Base-by-base conservation (phyloP, 1,284 basidiomycete species). In the Ustilago xerochloae region DNA sequence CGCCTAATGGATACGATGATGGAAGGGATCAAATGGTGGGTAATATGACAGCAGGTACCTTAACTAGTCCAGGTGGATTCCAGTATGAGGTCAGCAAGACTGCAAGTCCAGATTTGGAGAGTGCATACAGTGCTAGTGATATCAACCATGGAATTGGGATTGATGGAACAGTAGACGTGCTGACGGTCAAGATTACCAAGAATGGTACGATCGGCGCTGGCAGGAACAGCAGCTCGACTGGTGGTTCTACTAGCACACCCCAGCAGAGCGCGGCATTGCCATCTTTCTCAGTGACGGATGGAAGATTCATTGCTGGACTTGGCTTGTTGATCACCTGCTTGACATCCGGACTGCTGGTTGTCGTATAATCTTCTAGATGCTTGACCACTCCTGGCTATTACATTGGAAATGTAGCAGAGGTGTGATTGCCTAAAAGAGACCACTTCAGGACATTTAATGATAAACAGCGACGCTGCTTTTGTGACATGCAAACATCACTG, bases 121-220 rank as follows among this genome's bases (percentile, higher is more conserved):
- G 47, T 18, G 63, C 67, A 2, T 28, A 78, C 18, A 36, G 48
- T 18, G 50, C 69, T 1, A 72, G 55, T 38, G 64, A 78, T 52
- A 75, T 84, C 68, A 84, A 84, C 58, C 81, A 84, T 63, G 63
- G 59, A 16, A 83, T 84, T 33, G 60, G 60, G 24, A 70, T 74
- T 15, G 81, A 84, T 38, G 80, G 78, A 24, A 52, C 54, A 1
- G 81, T 83, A 13, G 52, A 66, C 4, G 62, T 84, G 20, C 56
- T 84, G 29, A 81, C 78, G 15, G 75, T 84, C 53, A 66, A 43
- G 9, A 55, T 81, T 38, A 77, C 66, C 38, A 77, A 79, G 59
- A 75, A 68, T 12, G 78, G 78, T 22, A 74, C 64, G 18, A 59
- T 78, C 22, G 76, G 78, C 1, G 60, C 58, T 10, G 57, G 50